Percentiles rank a stretch among this genome's conserved stretches.
phyloP scores from a whole-genome alignment of 768 basidiomycete genomes.

The Chalciporus piperatus region DNA sequence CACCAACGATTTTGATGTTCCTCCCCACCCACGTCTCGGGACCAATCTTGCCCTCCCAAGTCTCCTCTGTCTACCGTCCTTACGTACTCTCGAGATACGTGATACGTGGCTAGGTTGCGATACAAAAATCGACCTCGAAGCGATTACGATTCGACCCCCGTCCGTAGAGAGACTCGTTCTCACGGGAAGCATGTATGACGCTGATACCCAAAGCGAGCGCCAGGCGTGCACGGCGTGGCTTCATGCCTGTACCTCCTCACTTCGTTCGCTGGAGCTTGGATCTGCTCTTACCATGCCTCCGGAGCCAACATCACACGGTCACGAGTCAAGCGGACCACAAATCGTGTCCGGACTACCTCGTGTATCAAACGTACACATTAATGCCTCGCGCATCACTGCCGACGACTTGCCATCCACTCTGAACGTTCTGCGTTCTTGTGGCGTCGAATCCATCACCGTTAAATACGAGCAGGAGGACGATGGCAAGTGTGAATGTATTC shows the following conservation, averaged over 20 bases:
- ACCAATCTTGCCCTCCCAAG: conserved; percentile 61
- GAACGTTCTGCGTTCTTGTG: conserved; percentile 14
- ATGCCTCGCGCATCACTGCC: conserved; percentile 25
- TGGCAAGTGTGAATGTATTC: background rate
- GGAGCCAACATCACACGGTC: background rate
- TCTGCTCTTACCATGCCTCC: conserved; percentile 19
- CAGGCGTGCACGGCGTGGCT: conserved; percentile 28
- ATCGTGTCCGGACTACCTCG: background rate
- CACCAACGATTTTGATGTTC: conserved; percentile 58
- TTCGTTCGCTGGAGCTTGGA: conserved; percentile 21
- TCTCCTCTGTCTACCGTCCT: conserved; percentile 59
- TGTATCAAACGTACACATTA: conserved; percentile 22
- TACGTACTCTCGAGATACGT: conserved; percentile 59
- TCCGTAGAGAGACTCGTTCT: conserved; percentile 21
- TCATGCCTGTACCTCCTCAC: conserved; percentile 17
- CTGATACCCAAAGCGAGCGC: conserved; percentile 14
- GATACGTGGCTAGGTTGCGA: conserved; percentile 66
- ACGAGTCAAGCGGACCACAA: background rate
- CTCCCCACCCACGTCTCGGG: conserved; percentile 51
- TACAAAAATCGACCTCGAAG: conserved; percentile 15
- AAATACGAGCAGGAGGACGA: conserved; percentile 15
- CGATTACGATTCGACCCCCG: background rate
- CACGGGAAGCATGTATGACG: conserved; percentile 32
- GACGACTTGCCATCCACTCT: conserved; percentile 24
- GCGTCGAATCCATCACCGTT: conserved; percentile 22